Base-by-base conservation (phyloP, 2,329 filamentous ascomycete genomes). In the Neonectria sp. region DNA sequence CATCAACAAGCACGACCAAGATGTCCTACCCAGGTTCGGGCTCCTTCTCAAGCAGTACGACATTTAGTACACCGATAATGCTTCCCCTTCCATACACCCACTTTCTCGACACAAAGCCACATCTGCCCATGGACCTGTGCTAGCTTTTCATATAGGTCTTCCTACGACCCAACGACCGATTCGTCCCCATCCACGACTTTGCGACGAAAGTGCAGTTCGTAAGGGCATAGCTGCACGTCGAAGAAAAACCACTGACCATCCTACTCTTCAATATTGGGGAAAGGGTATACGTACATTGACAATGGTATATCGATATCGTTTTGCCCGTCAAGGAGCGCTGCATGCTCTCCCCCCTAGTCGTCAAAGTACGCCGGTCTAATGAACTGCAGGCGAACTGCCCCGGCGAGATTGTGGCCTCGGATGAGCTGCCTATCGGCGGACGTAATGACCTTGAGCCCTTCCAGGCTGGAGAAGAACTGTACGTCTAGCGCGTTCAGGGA, bases 121-220 rank as follows among this genome's bases (percentile, higher is more conserved):
- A 63, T 63, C 53, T 63, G 29, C 8, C 40, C 2, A 43, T 8
- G 15, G 15, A 21, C 56, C 56, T 60, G 45, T 17, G 56, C 45
- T 46, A 60, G 37, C 56, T 60, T 51, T 31, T 9, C 48, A 17
- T 63, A 63, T 21, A 29, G 51, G 31, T 57, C 43, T 63, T 63
- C 60, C 52, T n/a, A 63, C 25, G 3, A n/a, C 15, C 49, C 49
- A 24, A 61, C 35, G 46, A 37, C n/a, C 31, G 49, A 55, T n/a
- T 61, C 59, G 9, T 4, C 59, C 6, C 59, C 59, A 21, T 61
- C 49, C 25, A 46, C 21, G 25, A 61, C 59, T 43, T n/a, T 55
- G 49, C 49, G 49, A 35, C 49, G 59, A 17, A 61, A 31, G 3
- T 31, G 5, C 5, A 31, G 29, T 31, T 31, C 3, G 5, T 31